Base-by-base conservation (phyloP, 139 green algal species). In the Coccomyxa sp. region DNA sequence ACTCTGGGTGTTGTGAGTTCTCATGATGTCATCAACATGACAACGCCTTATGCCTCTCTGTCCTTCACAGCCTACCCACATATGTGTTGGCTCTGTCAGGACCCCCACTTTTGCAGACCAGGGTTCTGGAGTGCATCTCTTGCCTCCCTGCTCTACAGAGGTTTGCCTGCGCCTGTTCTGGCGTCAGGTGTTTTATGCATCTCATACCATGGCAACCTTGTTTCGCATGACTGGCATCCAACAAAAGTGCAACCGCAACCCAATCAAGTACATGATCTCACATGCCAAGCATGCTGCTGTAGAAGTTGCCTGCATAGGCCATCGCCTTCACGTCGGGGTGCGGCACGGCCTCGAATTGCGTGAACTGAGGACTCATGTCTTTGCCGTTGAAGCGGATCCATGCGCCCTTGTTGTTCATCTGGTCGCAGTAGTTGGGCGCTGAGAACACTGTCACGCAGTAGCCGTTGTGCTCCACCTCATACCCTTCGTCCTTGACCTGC, bases 351-450 rank as follows among this genome's bases (percentile, higher is more conserved):
- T 85, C 76, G 81, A 97, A 99, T 31, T 93, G 91, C 1, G 94
- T 98, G 86, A 99, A 98, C 44, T 95, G 84, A 0, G 96, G 96
- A 18, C 89, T 88, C 92, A 98, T 97, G 88, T 99, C 95, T 0
- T 78, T 69, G 38, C 89, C 90, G 55, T 94, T 92, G 84, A 99
- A 98, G 31, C 81, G 82, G 64, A 99, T 95, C 86, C 97, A 99
- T 6, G 96, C 95, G 54, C 91, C 95, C 75, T 84, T 84, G 50
- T 84, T 86, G 31, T 79, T 78, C 87, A 90, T 89, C 54, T 90
- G 84, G 77, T 96, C 91, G 79, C 94, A 98, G 86, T 99, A 99
- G 87, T 99, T 99, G 44, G 96, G 96, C 18, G 96, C 96, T 4
- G 85, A 94, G 88, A 99, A 99, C 10, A 99, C 89, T 22, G 96